Percentiles rank a stretch among this genome's conserved stretches.
Conservation (phyloP, 257 asterid species). For the Petunia secreta region DNA sequence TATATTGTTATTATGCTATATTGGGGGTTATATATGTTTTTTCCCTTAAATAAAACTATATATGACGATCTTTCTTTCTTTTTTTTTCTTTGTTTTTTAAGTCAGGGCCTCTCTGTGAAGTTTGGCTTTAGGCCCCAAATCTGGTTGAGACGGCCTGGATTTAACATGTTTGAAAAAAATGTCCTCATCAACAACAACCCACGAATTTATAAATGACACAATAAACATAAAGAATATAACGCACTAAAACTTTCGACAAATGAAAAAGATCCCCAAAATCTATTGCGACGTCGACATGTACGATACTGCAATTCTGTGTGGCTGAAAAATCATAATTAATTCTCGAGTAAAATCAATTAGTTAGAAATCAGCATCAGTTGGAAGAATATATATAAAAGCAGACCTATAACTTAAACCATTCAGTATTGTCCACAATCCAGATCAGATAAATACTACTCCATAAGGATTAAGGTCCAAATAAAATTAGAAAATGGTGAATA, state of each 20-base stretch:
- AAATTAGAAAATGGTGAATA: background rate
- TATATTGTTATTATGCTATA: no score
- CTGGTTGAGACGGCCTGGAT: background rate
- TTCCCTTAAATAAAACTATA: no score
- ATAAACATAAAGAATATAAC: background rate
- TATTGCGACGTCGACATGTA: constrained; percentile 6
- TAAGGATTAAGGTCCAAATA: background rate
- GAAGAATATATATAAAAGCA: background rate
- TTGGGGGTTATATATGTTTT: no score
- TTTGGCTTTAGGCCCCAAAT: no score
- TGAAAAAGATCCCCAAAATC: background rate
- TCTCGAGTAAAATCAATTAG: constrained; percentile 1
- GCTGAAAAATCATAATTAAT: constrained; percentile 7
- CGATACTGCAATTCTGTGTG: background rate
- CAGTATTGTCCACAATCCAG: background rate
- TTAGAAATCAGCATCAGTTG: constrained; percentile 18
- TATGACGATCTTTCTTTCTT: no score
- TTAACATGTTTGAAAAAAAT: background rate
- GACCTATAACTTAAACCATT: constrained; percentile 9
- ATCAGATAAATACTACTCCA: background rate
- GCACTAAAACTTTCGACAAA: background rate
- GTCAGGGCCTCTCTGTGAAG: no score
- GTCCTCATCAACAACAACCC: constrained; percentile 1
- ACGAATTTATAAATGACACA: background rate
- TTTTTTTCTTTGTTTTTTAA: no score